Percentiles rank a stretch among this genome's conserved stretches.
These are phyloP conservation scores for Hyphopichia homilentoma DNA, from an alignment of 805 yeast genomes.

Conservation along the genomic window DNA sequence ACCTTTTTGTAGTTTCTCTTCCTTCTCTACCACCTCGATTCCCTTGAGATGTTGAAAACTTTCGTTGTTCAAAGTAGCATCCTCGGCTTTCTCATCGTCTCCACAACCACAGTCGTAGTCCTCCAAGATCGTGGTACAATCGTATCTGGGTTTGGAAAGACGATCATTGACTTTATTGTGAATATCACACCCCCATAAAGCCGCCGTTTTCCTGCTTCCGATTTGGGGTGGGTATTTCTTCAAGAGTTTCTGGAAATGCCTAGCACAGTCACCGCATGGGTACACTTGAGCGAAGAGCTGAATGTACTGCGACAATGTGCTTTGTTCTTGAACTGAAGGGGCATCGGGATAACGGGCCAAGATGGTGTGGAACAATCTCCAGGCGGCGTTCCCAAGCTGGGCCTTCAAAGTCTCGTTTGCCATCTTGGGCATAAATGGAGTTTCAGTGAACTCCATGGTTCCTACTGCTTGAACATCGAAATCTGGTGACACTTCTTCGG, in stretches of 20 bases:
- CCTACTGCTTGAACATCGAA: too few species aligned
- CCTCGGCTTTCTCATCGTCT: slow-evolving; percentile 55
- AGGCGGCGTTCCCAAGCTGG: slow-evolving; percentile 84
- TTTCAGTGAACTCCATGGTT: slow-evolving; percentile 25
- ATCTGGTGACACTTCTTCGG: slow-evolving; percentile 1
- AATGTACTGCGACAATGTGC: slow-evolving; percentile 61
- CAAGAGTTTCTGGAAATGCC: slow-evolving; percentile 75
- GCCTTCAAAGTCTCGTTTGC: slow-evolving; percentile 79
- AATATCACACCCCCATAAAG: slow-evolving; percentile 93
- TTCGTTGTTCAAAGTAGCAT: slow-evolving; percentile 33
- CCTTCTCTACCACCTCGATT: slow-evolving; percentile 44
- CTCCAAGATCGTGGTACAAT: slow-evolving; percentile 79
- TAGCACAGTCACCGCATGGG: slow-evolving; percentile 97
- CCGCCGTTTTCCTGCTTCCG: slow-evolving; percentile 70
- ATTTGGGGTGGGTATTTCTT: slow-evolving; percentile 81
- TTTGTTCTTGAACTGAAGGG: slow-evolving; percentile 62
- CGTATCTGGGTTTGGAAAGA: slow-evolving; percentile 67
- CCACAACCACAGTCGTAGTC: slow-evolving; percentile 98
- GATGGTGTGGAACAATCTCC: slow-evolving; percentile 89
- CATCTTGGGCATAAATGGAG: slow-evolving; percentile 91
- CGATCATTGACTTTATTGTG: slow-evolving; percentile 83
- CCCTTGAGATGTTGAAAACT: slow-evolving; percentile 39
- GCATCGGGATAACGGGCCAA: slow-evolving; percentile 87
- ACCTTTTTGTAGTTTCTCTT: slow-evolving; percentile 45
- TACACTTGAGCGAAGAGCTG: slow-evolving; percentile 83